Evolutionary conservation across 805 yeast genomes (phyloP).

Genomic region (Wickerhamiella shivajii): DNA sequence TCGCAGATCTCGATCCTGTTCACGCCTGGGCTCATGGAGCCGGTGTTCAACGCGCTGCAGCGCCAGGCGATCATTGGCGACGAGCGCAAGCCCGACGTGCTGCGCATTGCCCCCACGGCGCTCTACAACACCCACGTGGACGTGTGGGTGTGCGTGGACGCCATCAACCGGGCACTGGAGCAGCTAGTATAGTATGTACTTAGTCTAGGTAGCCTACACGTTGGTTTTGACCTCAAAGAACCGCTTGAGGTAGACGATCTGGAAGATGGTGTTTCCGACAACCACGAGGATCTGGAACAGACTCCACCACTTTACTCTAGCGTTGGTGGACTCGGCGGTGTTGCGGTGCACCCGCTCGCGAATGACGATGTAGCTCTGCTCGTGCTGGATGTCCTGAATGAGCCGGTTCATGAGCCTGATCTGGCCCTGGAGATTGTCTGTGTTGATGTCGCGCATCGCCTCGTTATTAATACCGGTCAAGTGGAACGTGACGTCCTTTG

Average conservation of each 20-base stretch:
- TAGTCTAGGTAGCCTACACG: slow-evolving; percentile 32
- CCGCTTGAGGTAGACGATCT: slow-evolving; percentile 82
- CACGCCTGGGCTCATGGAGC: slow-evolving; percentile 44
- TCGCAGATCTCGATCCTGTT: slow-evolving; percentile 71
- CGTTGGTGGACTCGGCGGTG: slow-evolving; percentile 94
- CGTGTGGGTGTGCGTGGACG: slow-evolving; percentile 32
- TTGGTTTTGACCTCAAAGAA: slow-evolving; percentile 90
- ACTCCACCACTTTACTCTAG: slow-evolving; percentile 97
- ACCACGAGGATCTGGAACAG: slow-evolving; percentile 80
- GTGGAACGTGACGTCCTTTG: slow-evolving; percentile 88
- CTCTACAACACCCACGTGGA: slow-evolving; percentile 67
- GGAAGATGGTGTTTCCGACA: slow-evolving; percentile 76
- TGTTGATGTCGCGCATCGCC: slow-evolving; percentile 63
- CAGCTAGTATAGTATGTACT: background rate
- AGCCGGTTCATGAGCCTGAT: slow-evolving; percentile 60
- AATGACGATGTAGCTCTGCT: slow-evolving; percentile 76
- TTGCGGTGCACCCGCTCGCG: slow-evolving; percentile 97
- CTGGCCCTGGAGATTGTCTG: slow-evolving; percentile 72
- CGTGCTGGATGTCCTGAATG: slow-evolving; percentile 79
- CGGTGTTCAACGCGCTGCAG: slow-evolving; percentile 35
- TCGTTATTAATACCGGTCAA: slow-evolving; percentile 68
- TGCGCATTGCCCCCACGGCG: slow-evolving; percentile 77
- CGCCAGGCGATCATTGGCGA: slow-evolving; percentile 61
- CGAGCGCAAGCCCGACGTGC: slow-evolving; percentile 82
- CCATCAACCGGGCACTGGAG: slow-evolving; percentile 31